Evolutionary conservation across 2,329 filamentous ascomycete genomes (phyloP), one percentile per base, ranked within the genome.

Genomic region (Ilyonectria destructans): DNA sequence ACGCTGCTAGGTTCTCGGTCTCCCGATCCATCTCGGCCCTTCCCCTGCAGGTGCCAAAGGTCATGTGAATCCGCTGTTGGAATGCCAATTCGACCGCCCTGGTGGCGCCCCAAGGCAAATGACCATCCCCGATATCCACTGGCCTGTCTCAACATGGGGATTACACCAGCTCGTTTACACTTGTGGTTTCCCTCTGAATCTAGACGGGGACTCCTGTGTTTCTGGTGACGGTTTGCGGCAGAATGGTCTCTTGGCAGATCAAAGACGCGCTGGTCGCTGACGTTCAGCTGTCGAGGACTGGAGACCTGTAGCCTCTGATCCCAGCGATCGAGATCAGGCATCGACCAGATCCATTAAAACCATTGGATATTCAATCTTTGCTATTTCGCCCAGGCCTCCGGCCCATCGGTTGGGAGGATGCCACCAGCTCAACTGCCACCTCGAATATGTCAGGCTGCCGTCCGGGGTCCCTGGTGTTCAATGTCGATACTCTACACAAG

Each of bases 61-160:
- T 76, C 74, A 76, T 76, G 74, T 74, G 74, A 75, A 72, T 62
- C 54, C 49, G 40, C 52, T 56, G 46, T 66, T 62, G 55, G 54
- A 62, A 67, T 54, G 52, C 56, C 62, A 59, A 48, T 55, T 54
- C 37, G 48, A 51, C 58, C 61, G 21, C 37, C 26, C 21, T n/a
- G 43, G 55, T 19, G 21, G 46, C 55, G 26, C 55, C 23, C 46
- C 48, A 40, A 26, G 48, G 37, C 10, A 54, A 55, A 54, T 58
- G 48, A 15, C 7, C 12, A 21, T 46, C n/a, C 19, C 26, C n/a
- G n/a, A 21, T 37, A 3, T 13, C 26, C 29, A 52, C 49, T 52
- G 19, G 49, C n/a, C n/a, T 52, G 49, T 52, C 49, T 52, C 49
- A 52, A 31, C 26, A 29, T 31, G 31, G 49, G n/a, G 49, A 52